Evolutionary conservation across 148 eudicot species (phyloP).

Genomic region (Rhododendron molle): DNA sequence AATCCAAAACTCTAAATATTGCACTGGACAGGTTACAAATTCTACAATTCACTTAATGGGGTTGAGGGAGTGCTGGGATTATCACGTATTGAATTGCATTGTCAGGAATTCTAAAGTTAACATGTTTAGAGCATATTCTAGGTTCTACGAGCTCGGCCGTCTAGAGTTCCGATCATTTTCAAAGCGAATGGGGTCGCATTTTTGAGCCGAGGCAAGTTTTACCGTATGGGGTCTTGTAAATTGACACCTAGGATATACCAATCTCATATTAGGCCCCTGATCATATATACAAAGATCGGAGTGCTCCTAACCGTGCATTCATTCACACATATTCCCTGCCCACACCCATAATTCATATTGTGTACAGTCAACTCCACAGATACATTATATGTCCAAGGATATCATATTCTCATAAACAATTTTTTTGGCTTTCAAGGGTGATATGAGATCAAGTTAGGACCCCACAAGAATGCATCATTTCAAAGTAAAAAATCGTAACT

Average conservation of each 20-base stretch:
- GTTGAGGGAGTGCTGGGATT: neutral
- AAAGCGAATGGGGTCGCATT: neutral
- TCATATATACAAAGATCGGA: neutral
- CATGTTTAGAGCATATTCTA: neutral
- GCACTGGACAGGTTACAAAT: neutral
- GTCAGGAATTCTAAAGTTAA: neutral
- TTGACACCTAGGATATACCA: neutral
- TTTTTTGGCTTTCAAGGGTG: neutral
- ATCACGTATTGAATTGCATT: neutral
- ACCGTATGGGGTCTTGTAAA: neutral
- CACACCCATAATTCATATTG: neutral
- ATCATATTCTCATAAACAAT: too few relatives aligned
- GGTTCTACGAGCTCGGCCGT: neutral
- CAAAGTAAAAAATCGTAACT: neutral
- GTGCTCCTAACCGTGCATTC: neutral
- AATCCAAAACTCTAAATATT: neutral
- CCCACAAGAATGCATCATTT: neutral
- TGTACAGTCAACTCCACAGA: neutral
- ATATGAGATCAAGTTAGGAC: neutral
- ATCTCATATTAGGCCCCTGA: neutral
- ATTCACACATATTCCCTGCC: neutral
- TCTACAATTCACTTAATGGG: neutral
- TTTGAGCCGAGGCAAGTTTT: neutral
- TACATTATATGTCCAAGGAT: neutral
- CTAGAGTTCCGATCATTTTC: neutral